Evolutionary conservation across 371 early-diverging fungal species (phyloP).

Genomic region (Syncephalis plumigaleata): DNA sequence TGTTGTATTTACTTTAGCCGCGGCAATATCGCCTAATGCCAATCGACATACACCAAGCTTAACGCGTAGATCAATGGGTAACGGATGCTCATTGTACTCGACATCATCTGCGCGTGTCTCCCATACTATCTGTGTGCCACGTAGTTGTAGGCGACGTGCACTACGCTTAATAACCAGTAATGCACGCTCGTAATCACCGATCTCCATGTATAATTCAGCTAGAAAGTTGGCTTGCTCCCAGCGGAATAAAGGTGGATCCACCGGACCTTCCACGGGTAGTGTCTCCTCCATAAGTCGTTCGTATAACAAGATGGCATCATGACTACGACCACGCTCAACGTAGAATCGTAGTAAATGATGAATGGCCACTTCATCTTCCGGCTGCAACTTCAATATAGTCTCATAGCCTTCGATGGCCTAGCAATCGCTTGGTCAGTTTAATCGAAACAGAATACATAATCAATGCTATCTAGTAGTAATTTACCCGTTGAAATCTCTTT

Average conservation of each 20-base stretch:
- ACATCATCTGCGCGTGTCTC: slow-evolving; percentile 30
- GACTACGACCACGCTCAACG: background rate
- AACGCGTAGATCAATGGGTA: slow-evolving; percentile 70
- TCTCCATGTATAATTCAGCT: slow-evolving; percentile 62
- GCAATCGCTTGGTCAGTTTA: too few species aligned
- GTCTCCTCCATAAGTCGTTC: slow-evolving; percentile 1
- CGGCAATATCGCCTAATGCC: slow-evolving; percentile 39
- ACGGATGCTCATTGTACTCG: slow-evolving; percentile 25
- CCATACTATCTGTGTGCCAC: slow-evolving; percentile 47
- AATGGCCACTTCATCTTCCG: background rate
- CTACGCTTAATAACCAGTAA: slow-evolving; percentile 51
- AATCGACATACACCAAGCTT: slow-evolving; percentile 72
- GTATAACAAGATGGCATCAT: slow-evolving; percentile 1
- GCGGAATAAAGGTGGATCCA: slow-evolving; percentile 27
- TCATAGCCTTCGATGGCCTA: slow-evolving; percentile 28
- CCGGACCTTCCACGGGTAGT: slow-evolving; percentile 3
- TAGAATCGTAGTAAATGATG: background rate
- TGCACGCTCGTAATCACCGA: slow-evolving; percentile 50
- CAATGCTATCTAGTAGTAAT: too few species aligned
- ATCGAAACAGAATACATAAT: too few species aligned
- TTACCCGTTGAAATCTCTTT: too few species aligned
- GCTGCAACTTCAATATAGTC: slow-evolving; percentile 14
- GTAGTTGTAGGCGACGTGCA: slow-evolving; percentile 41
- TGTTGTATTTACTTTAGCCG: slow-evolving; percentile 33
- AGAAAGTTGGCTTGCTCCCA: slow-evolving; percentile 71